A percentile compares a stretch with the other conserved stretches of the same genome.
These are phyloP conservation scores for Paramecium tetraurelia DNA, from an alignment of 73 alveolate species.

Conservation along the genomic window DNA sequence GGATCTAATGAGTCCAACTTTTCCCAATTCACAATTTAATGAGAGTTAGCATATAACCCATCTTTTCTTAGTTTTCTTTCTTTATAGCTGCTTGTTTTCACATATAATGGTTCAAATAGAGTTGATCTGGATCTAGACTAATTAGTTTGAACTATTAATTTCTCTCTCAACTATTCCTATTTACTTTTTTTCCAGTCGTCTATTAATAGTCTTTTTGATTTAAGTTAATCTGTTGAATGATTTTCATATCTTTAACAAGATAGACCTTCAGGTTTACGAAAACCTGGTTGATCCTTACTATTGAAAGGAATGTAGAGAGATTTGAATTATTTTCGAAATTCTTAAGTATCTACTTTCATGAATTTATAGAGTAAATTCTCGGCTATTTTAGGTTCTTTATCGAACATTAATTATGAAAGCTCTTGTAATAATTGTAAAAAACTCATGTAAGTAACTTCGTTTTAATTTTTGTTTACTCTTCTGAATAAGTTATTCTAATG, in stretches of 20 bases:
- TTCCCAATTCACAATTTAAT: slow-evolving; percentile 4
- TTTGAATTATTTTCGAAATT: not conserved
- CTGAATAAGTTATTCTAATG: not conserved
- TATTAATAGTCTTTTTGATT: not conserved
- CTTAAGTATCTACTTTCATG: not conserved
- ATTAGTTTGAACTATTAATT: not conserved
- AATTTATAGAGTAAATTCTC: not conserved
- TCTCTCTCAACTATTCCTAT: not conserved
- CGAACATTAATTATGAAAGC: not conserved
- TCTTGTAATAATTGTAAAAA: not conserved
- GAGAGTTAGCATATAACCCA: not conserved
- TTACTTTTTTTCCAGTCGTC: not conserved
- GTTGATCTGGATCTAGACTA: not conserved
- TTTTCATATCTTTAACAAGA: not conserved
- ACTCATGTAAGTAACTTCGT: not conserved
- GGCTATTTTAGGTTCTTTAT: not conserved
- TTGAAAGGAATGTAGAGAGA: not conserved
- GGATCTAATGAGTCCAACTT: not conserved
- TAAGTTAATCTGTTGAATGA: not conserved
- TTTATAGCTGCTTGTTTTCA: not conserved
- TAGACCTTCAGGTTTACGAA: not conserved
- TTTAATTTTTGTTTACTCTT: not conserved
- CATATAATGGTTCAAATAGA: slow-evolving; percentile 8
- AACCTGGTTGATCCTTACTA: slow-evolving; percentile 6
- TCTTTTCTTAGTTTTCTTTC: not conserved